Percentiles rank a stretch among this genome's conserved stretches.
Evolutionary conservation across 2,329 filamentous ascomycete species (phyloP).

Genomic region (Nannizziopsis arthrosporioides): DNA sequence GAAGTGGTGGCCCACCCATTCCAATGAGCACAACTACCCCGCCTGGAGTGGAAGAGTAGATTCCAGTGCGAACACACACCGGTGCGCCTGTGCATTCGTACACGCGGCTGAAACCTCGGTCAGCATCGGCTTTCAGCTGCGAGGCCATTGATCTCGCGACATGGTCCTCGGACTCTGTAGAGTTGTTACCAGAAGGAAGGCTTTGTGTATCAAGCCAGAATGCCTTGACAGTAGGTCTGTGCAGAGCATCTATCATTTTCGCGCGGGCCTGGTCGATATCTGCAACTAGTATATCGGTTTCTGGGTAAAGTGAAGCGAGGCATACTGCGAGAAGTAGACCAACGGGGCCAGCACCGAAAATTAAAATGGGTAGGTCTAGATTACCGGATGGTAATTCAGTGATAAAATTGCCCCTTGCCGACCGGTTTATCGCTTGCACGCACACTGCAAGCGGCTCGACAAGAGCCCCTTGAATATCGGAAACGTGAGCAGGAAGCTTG

Average conservation of each 20-base stretch:
- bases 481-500: conserved; percentile 42
- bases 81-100: conserved; percentile 39
- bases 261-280: conserved; percentile 49
- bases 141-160: conserved; percentile 27
- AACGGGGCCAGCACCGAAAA: conserved; percentile 52
- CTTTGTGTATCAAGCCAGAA: not conserved
- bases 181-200: conserved; percentile 12
- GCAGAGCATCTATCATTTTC: conserved; percentile 40
- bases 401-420: conserved; percentile 31
- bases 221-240: conserved; percentile 26
- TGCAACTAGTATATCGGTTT: conserved; percentile 46
- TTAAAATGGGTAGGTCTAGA: conserved; percentile 39
- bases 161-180: conserved; percentile 17
- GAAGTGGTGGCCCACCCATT: conserved; percentile 43
- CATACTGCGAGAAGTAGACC: conserved; percentile 49
- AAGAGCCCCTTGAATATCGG: conserved; percentile 46
- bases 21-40: conserved; percentile 45
- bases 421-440: conserved; percentile 47
- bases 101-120: conserved; percentile 32
- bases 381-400: conserved; percentile 13
- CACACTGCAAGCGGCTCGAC: conserved; percentile 51
- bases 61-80: conserved; percentile 36
- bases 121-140: conserved; percentile 20
- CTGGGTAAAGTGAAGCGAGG: conserved; percentile 44
- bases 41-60: conserved; percentile 37